Evolutionary conservation across 2,329 filamentous ascomycete species (phyloP), one percentile per base, ranked within the genome.

Genomic region (Epichloe typhina): DNA sequence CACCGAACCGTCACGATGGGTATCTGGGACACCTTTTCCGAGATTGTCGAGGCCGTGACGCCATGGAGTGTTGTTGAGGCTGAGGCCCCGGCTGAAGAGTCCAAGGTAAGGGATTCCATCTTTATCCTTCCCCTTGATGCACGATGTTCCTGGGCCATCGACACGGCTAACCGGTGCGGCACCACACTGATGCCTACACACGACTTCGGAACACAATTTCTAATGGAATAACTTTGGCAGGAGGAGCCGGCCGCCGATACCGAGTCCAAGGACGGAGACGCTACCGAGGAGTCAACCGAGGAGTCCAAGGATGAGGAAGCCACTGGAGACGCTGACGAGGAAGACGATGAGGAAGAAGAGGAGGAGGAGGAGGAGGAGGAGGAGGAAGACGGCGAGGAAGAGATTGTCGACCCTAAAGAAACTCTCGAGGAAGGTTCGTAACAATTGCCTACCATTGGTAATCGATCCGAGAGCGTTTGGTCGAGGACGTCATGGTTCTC

Each of bases 381-480:
- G 26, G 80, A 77, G 37, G 80, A 79, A 35, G 83, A 85, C 37
- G 84, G 88, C 19, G 86, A 90, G 53, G 87, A 93, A 49, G 87
- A 91, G 55, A 85, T 90, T 54, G 82, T 84, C 60, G 91, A 97
- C 68, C 82, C 84, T 61, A 94, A 95, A 79, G 87, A 90, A 55
- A 79, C 80, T 69, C 72, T 97, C 55, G 86, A 95, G 72, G 88
- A 95, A 80, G 89, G 93, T 97, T 71, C 77, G 88, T 68, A 53
- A 49, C 33, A 51, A 36, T 21, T n/a, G 21, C 11, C 21, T n/a
- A 9, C 21, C 9, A n/a, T 38, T 13, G 36, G 31, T 9, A 0
- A 31, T 31, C 31, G 4, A 31, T 31, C 31, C 31, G 31, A 31
- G 8, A 31, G 31, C 9, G 4, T 9, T 5, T 31, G 12, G 31